Evolutionary conservation across 805 yeast species (phyloP).

Genomic region (Ogataea ramenticola): DNA sequence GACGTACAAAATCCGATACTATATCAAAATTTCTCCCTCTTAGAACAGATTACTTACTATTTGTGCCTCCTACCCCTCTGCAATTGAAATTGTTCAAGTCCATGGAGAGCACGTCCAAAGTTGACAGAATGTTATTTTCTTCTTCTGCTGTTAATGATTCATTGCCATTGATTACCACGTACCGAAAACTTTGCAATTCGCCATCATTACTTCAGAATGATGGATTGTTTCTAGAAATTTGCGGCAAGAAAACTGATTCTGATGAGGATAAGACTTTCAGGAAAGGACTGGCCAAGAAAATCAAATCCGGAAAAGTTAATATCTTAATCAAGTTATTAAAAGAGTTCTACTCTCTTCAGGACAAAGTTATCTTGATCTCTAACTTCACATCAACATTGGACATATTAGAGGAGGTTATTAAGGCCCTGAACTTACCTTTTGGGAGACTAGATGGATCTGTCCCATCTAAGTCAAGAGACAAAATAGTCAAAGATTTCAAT

Average conservation of each 20-base stretch:
- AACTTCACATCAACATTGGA: slow-evolving; percentile 86
- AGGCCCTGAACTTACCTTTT: slow-evolving; percentile 40
- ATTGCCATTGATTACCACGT: slow-evolving; percentile 60
- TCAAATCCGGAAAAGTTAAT: slow-evolving; percentile 56
- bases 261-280: slow-evolving; percentile 17
- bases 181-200: slow-evolving; percentile 79
- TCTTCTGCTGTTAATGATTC: slow-evolving; percentile 31
- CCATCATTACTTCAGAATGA: slow-evolving; percentile 58
- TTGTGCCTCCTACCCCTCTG: slow-evolving; percentile 63
- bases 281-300: slow-evolving; percentile 9
- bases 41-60: slow-evolving; percentile 67
- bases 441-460: slow-evolving; percentile 81
- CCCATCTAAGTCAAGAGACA: slow-evolving; percentile 55
- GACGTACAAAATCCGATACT: slow-evolving; percentile 61
- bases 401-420: slow-evolving; percentile 52
- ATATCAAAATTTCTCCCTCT: slow-evolving; percentile 55
- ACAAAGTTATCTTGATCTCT: slow-evolving; percentile 76
- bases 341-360: slow-evolving; percentile 31
- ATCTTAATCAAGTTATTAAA: slow-evolving; percentile 50
- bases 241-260: slow-evolving; percentile 9
- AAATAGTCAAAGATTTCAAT: slow-evolving; percentile 66
- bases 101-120: slow-evolving; percentile 33
- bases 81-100: slow-evolving; percentile 52
- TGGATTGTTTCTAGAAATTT: slow-evolving; percentile 28
- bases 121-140: slow-evolving; percentile 24